Conservation (phyloP, 1,284 basidiomycete genomes). For the Ganoderma lucidum region DNA sequence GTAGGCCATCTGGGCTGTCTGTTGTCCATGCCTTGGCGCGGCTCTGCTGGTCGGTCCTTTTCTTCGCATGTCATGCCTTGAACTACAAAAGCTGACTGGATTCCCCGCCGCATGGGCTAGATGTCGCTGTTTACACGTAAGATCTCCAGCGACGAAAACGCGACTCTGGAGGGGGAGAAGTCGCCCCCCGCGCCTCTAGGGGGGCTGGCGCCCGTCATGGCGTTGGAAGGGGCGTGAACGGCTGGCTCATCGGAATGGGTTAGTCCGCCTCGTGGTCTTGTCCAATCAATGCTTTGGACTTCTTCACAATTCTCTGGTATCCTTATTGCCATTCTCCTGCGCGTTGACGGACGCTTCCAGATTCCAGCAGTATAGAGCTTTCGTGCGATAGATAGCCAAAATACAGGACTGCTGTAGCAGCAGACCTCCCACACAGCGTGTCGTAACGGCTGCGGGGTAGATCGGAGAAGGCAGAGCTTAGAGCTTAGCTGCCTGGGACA, state of each 20-base stretch:
- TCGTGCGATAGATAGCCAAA: constrained; percentile 22
- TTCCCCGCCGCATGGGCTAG: constrained; percentile 31
- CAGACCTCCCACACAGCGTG: not conserved
- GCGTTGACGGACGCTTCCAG: constrained; percentile 17
- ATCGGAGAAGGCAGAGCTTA: constrained; percentile 15
- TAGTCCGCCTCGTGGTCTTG: constrained; percentile 32
- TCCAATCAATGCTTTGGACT: constrained; percentile 20
- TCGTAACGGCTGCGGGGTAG: constrained; percentile 3
- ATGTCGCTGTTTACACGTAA: constrained; percentile 42
- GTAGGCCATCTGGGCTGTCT: constrained; percentile 47
- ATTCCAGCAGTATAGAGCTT: constrained; percentile 26
- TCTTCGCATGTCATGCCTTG: constrained; percentile 11
- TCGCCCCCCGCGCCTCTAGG: constrained; percentile 14
- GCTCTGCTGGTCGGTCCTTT: constrained; percentile 45
- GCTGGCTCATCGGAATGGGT: constrained; percentile 26
- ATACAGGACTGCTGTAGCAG: not conserved
- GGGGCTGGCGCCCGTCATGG: constrained; percentile 7
- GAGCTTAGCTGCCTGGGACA: constrained; percentile 14
- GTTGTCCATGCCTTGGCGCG: constrained; percentile 45
- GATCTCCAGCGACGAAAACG: constrained; percentile 30
- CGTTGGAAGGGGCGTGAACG: constrained; percentile 31
- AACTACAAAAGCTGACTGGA: constrained; percentile 6
- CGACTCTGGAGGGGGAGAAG: constrained; percentile 28
- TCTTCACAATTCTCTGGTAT: constrained; percentile 25
- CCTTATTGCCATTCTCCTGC: constrained; percentile 31